Percentiles rank a stretch among this genome's conserved stretches.
These are phyloP conservation scores for Ganoderma sp. DNA, from an alignment of 1,284 basidiomycete species.

Conservation along the genomic window DNA sequence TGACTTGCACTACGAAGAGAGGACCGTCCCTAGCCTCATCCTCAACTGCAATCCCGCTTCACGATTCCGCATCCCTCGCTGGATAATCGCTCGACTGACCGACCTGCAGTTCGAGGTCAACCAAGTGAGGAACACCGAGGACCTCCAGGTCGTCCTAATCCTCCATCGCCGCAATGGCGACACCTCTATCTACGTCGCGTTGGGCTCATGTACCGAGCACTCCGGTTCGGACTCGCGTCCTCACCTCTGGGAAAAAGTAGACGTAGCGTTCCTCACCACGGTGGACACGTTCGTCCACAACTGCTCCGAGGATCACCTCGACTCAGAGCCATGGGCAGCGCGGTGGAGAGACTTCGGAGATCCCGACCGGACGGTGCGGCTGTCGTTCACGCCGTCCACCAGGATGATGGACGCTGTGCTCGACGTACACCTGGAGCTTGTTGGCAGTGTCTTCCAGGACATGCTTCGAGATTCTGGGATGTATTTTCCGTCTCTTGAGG, in stretches of 20 bases:
- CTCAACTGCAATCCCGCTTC: not conserved
- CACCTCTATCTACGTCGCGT: not conserved
- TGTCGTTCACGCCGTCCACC: not conserved
- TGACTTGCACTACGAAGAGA: not conserved
- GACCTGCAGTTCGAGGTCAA: not conserved
- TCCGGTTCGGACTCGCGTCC: not conserved
- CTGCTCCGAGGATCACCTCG: constrained; percentile 8
- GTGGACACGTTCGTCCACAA: not conserved
- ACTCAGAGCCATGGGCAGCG: not conserved
- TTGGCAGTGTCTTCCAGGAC: not conserved
- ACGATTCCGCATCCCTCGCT: not conserved
- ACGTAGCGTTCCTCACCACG: not conserved
- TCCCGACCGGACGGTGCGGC: not conserved
- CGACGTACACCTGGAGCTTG: not conserved
- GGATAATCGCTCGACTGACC: not conserved
- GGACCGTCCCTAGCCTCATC: not conserved
- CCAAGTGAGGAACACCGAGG: not conserved
- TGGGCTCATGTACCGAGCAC: not conserved
- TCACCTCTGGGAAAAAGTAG: not conserved
- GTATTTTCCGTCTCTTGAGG: not conserved
- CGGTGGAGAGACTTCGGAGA: not conserved
- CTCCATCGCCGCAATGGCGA: not conserved
- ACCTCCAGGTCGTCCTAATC: not conserved
- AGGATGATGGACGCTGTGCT: not conserved
- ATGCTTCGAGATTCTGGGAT: not conserved